These are phyloP conservation scores for Coemansia sp. DNA, from an alignment of 192 early-diverging fungal species.

Conservation along the genomic window DNA sequence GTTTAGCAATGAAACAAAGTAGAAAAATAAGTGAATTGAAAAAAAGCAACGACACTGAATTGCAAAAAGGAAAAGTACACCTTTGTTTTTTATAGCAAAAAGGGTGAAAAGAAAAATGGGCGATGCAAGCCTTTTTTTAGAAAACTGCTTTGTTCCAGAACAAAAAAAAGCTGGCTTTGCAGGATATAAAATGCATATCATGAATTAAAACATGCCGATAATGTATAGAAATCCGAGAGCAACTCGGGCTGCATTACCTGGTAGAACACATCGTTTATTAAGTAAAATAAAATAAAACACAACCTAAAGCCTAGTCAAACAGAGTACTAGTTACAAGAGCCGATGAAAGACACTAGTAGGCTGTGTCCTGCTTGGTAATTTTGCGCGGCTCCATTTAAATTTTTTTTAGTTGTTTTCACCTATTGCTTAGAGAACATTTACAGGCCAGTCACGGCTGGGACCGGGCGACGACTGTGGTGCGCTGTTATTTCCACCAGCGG, in stretches of 20 bases:
- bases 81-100: neutral
- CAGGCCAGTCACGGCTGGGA: conserved; percentile 55
- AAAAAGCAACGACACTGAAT: conserved; percentile 10
- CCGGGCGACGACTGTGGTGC: conserved; percentile 23
- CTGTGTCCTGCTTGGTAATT: neutral
- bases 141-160: too few relatives aligned
- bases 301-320: neutral
- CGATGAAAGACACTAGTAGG: neutral
- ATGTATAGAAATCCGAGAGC: too few relatives aligned
- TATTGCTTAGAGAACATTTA: conserved; percentile 43
- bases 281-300: too few relatives aligned
- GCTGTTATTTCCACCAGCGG: neutral
- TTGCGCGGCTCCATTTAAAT: neutral
- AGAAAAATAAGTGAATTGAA: neutral
- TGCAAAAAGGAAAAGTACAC: neutral
- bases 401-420: neutral
- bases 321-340: neutral
- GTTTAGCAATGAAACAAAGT: neutral
- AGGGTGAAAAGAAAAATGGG: neutral
- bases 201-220: too few relatives aligned
- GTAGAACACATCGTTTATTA: too few relatives aligned
- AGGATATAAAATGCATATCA: too few relatives aligned
- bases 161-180: too few relatives aligned
- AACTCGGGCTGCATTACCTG: too few relatives aligned
- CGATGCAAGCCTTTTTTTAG: too few relatives aligned